A percentile compares a stretch with the other conserved stretches of the same genome.
These are phyloP conservation scores for Orobanche coerulescens DNA, from an alignment of 257 asterid genomes.

Conservation along the genomic window DNA sequence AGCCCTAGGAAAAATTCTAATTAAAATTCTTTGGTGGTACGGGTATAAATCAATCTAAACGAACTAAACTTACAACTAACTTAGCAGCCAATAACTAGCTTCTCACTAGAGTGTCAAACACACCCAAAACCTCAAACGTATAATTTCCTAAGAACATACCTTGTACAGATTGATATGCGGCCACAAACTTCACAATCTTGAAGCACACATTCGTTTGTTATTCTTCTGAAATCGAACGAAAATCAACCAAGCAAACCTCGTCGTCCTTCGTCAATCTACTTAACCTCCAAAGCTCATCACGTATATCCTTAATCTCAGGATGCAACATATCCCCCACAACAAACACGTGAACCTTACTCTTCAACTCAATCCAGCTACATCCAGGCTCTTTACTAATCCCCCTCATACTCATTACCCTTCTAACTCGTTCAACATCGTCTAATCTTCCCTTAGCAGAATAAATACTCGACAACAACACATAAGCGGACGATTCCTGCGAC, in stretches of 20 bases:
- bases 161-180: too few relatives aligned
- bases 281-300: constrained; percentile 38
- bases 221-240: not conserved
- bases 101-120: too few relatives aligned
- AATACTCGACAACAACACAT: constrained; percentile 70
- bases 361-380: constrained; percentile 86
- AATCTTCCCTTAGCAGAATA: constrained; percentile 62
- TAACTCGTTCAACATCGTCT: constrained; percentile 57
- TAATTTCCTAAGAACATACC: too few relatives aligned
- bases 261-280: constrained; percentile 52
- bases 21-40: too few relatives aligned
- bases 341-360: constrained; percentile 68
- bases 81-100: too few relatives aligned
- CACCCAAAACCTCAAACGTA: too few relatives aligned
- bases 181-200: too few relatives aligned
- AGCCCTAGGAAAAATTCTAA: too few relatives aligned
- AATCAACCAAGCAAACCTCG: constrained; percentile 5
- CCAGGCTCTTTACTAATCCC: constrained; percentile 83
- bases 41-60: too few relatives aligned
- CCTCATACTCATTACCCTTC: constrained; percentile 57
- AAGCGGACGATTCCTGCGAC: constrained; percentile 73
- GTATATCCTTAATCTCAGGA: constrained; percentile 47
- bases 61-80: too few relatives aligned
- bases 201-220: too few relatives aligned
- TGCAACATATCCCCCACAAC: constrained; percentile 73